phyloP scores from a whole-genome alignment of 129 eudicot genomes.

The Flaveria linearis region DNA sequence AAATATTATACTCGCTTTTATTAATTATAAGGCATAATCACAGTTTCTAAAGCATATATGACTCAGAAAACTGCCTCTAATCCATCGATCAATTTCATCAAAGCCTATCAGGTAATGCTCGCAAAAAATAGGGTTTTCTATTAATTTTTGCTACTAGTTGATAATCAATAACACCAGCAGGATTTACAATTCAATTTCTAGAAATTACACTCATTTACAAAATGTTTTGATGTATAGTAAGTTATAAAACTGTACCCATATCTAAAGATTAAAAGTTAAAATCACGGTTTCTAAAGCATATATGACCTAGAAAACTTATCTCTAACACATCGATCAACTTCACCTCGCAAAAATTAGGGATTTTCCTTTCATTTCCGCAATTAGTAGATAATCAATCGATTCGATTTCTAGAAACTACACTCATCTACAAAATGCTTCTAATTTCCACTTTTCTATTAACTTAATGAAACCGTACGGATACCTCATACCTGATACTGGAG shows the following conservation, averaged over 20 bases:
- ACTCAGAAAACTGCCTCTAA: neutral
- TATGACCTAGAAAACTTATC: neutral
- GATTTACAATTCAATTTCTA: neutral
- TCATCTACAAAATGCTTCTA: neutral
- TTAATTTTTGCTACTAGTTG: neutral
- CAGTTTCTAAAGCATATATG: neutral
- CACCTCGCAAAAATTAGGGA: neutral
- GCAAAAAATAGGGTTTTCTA: neutral
- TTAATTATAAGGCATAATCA: neutral
- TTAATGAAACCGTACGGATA: conserved; percentile 8
- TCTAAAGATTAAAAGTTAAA: neutral
- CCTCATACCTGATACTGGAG: conserved; percentile 70
- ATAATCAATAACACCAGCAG: neutral
- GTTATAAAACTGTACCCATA: too few species aligned
- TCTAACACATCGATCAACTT: neutral
- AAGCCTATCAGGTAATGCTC: neutral
- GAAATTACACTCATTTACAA: neutral
- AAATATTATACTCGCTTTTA: neutral
- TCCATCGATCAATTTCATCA: neutral
- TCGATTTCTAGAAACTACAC: conserved; percentile 2
- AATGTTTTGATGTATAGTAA: neutral
- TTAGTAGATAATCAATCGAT: neutral
- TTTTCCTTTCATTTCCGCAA: neutral
- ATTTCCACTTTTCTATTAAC: neutral
- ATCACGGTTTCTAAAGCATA: neutral